Conservation (phyloP, 345 rosid genomes). For the Brassica rapa region DNA sequence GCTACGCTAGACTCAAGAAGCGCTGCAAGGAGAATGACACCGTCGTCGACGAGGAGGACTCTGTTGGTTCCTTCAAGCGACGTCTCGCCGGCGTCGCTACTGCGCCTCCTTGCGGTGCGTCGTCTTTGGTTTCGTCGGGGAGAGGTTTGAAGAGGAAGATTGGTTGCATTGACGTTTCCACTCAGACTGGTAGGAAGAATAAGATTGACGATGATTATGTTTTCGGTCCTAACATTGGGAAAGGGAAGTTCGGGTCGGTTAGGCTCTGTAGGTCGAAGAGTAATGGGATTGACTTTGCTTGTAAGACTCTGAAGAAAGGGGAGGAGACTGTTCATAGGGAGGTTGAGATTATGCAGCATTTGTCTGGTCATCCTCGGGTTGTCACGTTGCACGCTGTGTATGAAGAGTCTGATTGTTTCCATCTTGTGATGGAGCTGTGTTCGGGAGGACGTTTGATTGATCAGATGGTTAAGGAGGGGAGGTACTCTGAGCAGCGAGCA, state of each 20-base stretch:
- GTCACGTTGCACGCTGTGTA: constrained; percentile 86
- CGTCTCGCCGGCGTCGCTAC: constrained; percentile 85
- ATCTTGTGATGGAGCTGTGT: constrained; percentile 95
- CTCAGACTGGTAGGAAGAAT: constrained; percentile 78
- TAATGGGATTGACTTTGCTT: constrained; percentile 66
- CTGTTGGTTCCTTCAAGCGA: constrained; percentile 66
- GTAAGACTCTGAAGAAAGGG: constrained; percentile 80
- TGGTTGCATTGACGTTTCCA: constrained; percentile 83
- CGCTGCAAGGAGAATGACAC: constrained; percentile 72
- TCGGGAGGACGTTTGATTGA: constrained; percentile 90
- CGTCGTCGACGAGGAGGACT: constrained; percentile 42
- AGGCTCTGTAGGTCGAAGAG: constrained; percentile 64
- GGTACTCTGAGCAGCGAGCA: constrained; percentile 76
- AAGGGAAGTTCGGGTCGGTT: constrained; percentile 88
- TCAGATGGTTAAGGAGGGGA: constrained; percentile 64
- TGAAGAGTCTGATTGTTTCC: constrained; percentile 77
- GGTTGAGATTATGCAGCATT: constrained; percentile 98
- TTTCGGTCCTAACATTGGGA: constrained; percentile 62
- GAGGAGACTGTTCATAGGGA: constrained; percentile 92
- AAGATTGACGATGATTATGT: constrained; percentile 76
- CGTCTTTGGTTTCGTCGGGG: constrained; percentile 68
- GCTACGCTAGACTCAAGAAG: constrained; percentile 73
- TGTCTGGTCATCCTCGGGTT: constrained; percentile 91
- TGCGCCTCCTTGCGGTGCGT: constrained; percentile 92
- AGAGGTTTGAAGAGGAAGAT: constrained; percentile 98